Percentiles rank a stretch among this genome's conserved stretches.
phyloP scores from a whole-genome alignment of 2,329 filamentous ascomycete species.

The Apiospora pterosperma region DNA sequence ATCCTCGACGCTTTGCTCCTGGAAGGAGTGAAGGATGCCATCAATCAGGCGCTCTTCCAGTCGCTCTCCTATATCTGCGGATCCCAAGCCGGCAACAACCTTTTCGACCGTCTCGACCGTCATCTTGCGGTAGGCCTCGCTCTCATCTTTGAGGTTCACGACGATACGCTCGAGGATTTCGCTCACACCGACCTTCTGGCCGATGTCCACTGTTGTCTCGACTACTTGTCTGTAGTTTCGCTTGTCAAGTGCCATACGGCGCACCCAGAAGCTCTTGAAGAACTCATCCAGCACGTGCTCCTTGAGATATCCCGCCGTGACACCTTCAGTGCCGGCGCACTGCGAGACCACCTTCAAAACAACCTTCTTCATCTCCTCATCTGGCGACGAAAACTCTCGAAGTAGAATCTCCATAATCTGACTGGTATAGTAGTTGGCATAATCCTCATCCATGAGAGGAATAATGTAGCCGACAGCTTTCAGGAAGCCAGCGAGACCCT shows the following conservation, averaged over 20 bases:
- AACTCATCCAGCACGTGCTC: constrained; percentile 94
- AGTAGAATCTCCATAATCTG: constrained; percentile 99
- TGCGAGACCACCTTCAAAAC: constrained; percentile 97
- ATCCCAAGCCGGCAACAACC: constrained; percentile 86
- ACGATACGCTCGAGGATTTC: constrained; percentile 94
- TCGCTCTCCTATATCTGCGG: constrained; percentile 88
- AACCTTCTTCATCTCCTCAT: constrained; percentile 99
- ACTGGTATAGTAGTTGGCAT: constrained; percentile 97
- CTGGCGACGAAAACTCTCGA: constrained; percentile 91
- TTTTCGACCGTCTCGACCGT: constrained; percentile 98
- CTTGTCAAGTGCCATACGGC: constrained; percentile 94
- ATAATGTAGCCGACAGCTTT: constrained; percentile 99
- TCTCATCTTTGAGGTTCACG: constrained; percentile 95
- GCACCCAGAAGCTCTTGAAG: constrained; percentile 98
- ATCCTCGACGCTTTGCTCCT: constrained; percentile 96
- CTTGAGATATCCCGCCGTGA: constrained; percentile 91
- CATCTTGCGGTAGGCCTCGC: constrained; percentile 98
- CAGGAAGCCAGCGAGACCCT: constrained; percentile 90
- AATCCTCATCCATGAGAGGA: constrained; percentile 98
- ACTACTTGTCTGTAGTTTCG: constrained; percentile 97
- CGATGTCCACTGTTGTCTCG: constrained; percentile 94
- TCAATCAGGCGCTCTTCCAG: constrained; percentile 93
- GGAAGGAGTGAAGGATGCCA: constrained; percentile 92
- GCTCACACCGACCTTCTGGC: constrained; percentile 94
- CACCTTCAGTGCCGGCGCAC: constrained; percentile 89